These are phyloP conservation scores for Oryza meridionalis DNA, from an alignment of 176 grass and related monocot genomes.

Conservation along the genomic window DNA sequence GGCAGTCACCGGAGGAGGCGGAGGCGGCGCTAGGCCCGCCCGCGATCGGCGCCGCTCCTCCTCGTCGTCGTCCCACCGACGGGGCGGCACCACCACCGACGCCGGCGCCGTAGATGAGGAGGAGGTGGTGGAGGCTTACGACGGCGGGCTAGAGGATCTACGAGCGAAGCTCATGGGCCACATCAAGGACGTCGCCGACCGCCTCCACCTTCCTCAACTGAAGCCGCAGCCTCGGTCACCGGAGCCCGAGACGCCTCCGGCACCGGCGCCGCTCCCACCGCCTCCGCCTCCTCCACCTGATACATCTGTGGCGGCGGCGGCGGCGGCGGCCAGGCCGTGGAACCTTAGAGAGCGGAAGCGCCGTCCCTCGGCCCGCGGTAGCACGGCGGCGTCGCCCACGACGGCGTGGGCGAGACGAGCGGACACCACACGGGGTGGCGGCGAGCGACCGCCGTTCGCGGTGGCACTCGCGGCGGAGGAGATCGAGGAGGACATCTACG, in stretches of 20 bases:
- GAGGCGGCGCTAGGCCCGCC: background rate
- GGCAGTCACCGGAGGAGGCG: constrained; percentile 11
- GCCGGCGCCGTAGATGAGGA: background rate
- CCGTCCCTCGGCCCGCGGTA: background rate
- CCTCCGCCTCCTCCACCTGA: background rate
- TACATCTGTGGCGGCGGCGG: background rate
- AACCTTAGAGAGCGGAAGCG: constrained; percentile 76
- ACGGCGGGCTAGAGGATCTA: constrained; percentile 52
- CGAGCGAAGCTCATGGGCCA: constrained; percentile 73
- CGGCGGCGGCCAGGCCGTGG: constrained; percentile 49
- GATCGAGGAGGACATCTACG: constrained; percentile 96
- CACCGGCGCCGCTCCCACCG: background rate
- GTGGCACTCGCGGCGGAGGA: constrained; percentile 71
- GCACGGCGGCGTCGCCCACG: background rate
- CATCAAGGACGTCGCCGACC: constrained; percentile 54
- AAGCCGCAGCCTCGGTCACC: constrained; percentile 6
- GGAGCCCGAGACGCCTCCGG: background rate
- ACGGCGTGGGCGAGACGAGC: constrained; percentile 8
- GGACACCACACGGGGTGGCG: background rate
- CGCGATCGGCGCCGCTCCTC: constrained; percentile 41
- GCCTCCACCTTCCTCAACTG: constrained; percentile 33
- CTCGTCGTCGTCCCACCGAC: constrained; percentile 41
- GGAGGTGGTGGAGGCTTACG: constrained; percentile 1
- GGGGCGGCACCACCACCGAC: background rate
- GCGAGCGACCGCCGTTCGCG: constrained; percentile 50